These are phyloP conservation scores for Albizia julibrissin DNA, from an alignment of 306 rosid genomes.

Conservation along the genomic window DNA sequence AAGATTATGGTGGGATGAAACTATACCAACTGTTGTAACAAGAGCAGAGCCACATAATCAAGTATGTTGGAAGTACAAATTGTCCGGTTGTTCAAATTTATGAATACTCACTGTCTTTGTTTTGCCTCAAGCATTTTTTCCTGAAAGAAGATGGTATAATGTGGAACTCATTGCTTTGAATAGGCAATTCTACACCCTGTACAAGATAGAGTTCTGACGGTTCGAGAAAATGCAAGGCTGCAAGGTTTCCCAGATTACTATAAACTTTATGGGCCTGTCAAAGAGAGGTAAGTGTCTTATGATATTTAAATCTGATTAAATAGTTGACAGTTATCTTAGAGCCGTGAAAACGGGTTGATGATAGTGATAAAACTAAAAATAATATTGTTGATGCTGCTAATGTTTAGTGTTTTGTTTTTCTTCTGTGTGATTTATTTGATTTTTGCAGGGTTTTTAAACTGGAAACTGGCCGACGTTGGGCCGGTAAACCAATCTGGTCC, in stretches of 20 bases:
- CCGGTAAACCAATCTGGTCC: no score
- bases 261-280: constrained; percentile 64
- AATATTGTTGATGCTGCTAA: no score
- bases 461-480: no score
- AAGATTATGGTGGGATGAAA: constrained; percentile 97
- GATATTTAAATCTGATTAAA: no score
- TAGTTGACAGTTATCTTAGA: no score
- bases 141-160: not conserved
- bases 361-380: no score
- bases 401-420: no score
- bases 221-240: constrained; percentile 89
- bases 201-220: constrained; percentile 72
- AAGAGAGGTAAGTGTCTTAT: constrained; percentile 54
- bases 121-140: not conserved
- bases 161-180: not conserved
- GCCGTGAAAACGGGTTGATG: no score
- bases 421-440: no score
- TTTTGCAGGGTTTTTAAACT: no score
- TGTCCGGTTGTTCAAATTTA: not conserved
- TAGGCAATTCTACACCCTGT: constrained; percentile 75
- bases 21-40: constrained; percentile 84
- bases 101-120: no score
- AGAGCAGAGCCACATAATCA: constrained; percentile 72
- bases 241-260: constrained; percentile 93
- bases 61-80: constrained; percentile 39